Evolutionary conservation across 805 yeast genomes (phyloP), one percentile per base, ranked within the genome.

Genomic region (Schwanniomyces sp.): DNA sequence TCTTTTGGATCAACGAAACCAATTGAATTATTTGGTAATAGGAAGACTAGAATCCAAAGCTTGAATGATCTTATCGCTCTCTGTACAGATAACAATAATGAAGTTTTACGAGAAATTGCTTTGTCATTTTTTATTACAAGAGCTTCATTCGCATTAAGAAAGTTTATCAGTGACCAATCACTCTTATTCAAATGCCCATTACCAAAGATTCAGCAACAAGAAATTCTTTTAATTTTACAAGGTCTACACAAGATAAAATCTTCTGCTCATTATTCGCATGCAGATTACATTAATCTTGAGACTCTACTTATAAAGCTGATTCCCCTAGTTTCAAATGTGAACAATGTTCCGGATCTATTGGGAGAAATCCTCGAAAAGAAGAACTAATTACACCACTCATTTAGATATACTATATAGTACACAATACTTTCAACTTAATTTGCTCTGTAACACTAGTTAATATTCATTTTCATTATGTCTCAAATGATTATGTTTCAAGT

Each of bases 1-100:
- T 69, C 77, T n/a, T 81, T 76, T 55, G 94, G 94, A 0, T 75
- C 88, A 0, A 85, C 92, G 0, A 75, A 75, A 34, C 76, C 79
- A 2, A 62, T 84, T 0, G 55, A 54, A 1, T 57, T 71, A 9
- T 62, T 75, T 18, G 63, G 77, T 1, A 79, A 85, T 48, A 67
- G 69, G 10, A 51, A 61, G 5, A 73, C 86, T 32, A 76, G 91
- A 12, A 64, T 78, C 40, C 58, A 65, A 21, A 86, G 96, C 57
- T 66, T 91, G 34, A 58, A 63, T 21, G 70, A 72, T 51, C 57
- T 73, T 80, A 85, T 65, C 60, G 84, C 49, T 63, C 82, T 51
- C 53, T 52, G 57, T 3, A 42, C 50, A 3, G 50, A 55, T 2
- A 28, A 44, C 4, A 47, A 42, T 12, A 45, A 56, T 17, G 49